Evolutionary conservation across 495 filamentous ascomycete genomes (phyloP).

Genomic region (Clavariopsis aquatica): DNA sequence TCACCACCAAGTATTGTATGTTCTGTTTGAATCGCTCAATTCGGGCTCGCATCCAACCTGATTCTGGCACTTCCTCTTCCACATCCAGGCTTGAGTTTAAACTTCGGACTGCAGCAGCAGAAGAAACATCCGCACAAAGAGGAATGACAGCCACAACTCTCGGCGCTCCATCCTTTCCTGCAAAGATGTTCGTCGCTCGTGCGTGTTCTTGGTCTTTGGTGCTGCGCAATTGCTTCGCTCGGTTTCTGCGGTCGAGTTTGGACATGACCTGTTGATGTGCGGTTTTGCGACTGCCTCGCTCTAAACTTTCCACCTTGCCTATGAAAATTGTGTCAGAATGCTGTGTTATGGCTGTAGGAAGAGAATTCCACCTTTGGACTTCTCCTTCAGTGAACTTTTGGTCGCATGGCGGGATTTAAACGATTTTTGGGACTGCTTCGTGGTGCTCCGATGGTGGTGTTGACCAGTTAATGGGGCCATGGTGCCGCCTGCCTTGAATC

Average conservation of each 20-base stretch:
- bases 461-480: constrained; percentile 59
- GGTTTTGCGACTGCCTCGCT: constrained; percentile 72
- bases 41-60: constrained; percentile 61
- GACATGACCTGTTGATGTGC: constrained; percentile 96
- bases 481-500: constrained; percentile 82
- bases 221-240: constrained; percentile 81
- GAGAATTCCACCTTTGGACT: constrained; percentile 66
- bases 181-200: constrained; percentile 74
- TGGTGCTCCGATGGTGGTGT: constrained; percentile 82
- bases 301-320: constrained; percentile 63
- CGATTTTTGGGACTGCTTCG: constrained; percentile 78
- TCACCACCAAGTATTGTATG: constrained; percentile 75
- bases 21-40: constrained; percentile 93
- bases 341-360: background rate
- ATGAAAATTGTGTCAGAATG: background rate
- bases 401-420: constrained; percentile 91
- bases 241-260: constrained; percentile 90
- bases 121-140: constrained; percentile 70
- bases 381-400: constrained; percentile 79
- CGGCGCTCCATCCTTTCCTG: constrained; percentile 80
- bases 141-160: constrained; percentile 91
- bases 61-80: constrained; percentile 62
- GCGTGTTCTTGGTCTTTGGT: constrained; percentile 78
- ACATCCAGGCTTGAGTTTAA: constrained; percentile 80
- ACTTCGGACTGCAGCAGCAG: constrained; percentile 62